Percentiles rank a stretch among this genome's conserved stretches.
Evolutionary conservation across 257 asterid species (phyloP).

Genomic region (Avicennia marina): DNA sequence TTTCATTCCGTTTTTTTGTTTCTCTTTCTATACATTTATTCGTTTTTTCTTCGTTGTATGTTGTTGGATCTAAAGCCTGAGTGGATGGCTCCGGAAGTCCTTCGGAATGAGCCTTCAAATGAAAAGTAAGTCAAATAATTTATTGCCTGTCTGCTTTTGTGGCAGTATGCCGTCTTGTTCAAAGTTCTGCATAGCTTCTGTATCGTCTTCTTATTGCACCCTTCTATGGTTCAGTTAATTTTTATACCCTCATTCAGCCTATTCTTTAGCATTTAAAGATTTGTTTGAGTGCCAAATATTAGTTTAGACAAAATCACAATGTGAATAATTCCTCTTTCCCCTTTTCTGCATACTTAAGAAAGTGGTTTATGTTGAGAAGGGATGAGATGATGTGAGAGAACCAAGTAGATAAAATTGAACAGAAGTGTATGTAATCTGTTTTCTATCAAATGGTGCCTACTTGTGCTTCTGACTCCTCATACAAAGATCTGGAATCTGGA

Average conservation of each 20-base stretch:
- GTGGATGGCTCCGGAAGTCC: conserved; percentile 99
- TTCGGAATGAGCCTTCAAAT: conserved; percentile 95
- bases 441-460: no score
- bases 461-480: no score
- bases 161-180: no score
- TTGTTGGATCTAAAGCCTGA: conserved; percentile 64
- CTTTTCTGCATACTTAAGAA: no score
- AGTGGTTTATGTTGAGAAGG: no score
- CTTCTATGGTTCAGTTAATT: neutral
- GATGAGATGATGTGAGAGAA: no score
- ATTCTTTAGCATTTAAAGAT: neutral
- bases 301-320: no score
- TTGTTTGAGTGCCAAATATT: neutral
- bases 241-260: neutral
- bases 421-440: no score
- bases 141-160: neutral
- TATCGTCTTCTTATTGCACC: neutral
- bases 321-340: no score
- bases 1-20: conserved; percentile 1
- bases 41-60: neutral
- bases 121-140: conserved; percentile 70
- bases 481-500: no score
- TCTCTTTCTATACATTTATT: neutral
- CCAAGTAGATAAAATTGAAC: no score
- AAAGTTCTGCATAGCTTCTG: conserved; percentile 9